phyloP scores from a whole-genome alignment of 1,284 basidiomycete genomes.

The Trichosporon sp. region DNA sequence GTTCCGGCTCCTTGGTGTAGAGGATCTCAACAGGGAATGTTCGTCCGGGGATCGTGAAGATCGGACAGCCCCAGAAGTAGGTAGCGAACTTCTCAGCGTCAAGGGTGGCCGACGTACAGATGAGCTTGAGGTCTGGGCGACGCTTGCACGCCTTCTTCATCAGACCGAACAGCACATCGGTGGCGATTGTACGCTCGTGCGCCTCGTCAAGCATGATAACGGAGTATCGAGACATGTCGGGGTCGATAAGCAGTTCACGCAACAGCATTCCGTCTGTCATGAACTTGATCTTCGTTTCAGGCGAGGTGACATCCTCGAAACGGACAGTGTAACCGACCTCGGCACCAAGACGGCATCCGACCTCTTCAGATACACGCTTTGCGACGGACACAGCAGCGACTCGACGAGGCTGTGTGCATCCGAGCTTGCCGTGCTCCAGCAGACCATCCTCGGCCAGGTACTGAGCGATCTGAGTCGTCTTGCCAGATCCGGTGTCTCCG shows the following conservation, averaged over 20 bases:
- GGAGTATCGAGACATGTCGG: slow-evolving; percentile 84
- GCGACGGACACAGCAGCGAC: slow-evolving; percentile 99
- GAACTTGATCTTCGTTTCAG: slow-evolving; percentile 98
- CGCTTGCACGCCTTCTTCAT: slow-evolving; percentile 94
- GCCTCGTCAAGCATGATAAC: slow-evolving; percentile 99
- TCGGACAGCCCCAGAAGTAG: slow-evolving; percentile 97
- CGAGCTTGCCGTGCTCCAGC: slow-evolving; percentile 80
- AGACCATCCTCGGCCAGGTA: slow-evolving; percentile 85
- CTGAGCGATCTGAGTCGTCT: slow-evolving; percentile 91
- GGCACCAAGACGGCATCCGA: slow-evolving; percentile 90
- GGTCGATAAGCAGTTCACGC: slow-evolving; percentile 92
- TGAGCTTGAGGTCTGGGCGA: slow-evolving; percentile 90
- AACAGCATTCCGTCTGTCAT: slow-evolving; percentile 99
- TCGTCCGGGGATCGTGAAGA: slow-evolving; percentile 98
- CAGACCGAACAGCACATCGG: slow-evolving; percentile 94
- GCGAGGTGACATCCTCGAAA: slow-evolving; percentile 97
- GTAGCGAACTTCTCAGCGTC: slow-evolving; percentile 99
- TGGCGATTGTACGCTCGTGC: slow-evolving; percentile 95
- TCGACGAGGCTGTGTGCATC: slow-evolving; percentile 96
- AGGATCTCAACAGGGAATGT: slow-evolving; percentile 97
- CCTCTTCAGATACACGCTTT: slow-evolving; percentile 96
- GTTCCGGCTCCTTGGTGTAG: slow-evolving; percentile 97
- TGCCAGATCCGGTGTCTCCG: slow-evolving; percentile 89
- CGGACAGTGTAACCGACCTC: slow-evolving; percentile 98
- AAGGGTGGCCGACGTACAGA: slow-evolving; percentile 97